Percentiles rank a stretch among this genome's conserved stretches.
Conservation (phyloP, 2,329 filamentous ascomycete genomes). For the Coniochaeta ligniaria region DNA sequence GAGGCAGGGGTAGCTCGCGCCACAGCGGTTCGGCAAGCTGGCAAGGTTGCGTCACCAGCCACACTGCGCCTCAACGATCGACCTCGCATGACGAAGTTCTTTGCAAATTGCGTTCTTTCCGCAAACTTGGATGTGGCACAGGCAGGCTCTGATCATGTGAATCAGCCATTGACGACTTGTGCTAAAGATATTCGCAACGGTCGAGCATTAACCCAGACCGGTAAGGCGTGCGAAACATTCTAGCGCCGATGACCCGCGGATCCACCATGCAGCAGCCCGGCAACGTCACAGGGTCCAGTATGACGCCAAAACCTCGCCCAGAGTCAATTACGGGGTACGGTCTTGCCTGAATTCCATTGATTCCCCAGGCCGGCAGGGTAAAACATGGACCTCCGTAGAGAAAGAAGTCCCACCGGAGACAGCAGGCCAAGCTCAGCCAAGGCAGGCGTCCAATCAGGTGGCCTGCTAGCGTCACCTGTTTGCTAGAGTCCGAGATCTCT, state of each 20-base stretch:
- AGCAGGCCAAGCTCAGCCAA: too few species aligned
- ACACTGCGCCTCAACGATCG: neutral
- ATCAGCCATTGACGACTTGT: neutral
- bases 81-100: neutral
- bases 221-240: neutral
- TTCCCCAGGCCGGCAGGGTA: neutral
- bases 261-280: neutral
- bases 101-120: slow-evolving; percentile 4
- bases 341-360: neutral
- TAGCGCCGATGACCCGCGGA: neutral
- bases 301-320: neutral
- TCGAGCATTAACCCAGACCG: neutral
- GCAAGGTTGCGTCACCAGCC: neutral
- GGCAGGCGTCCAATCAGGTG: too few species aligned
- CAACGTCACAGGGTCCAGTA: neutral
- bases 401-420: too few species aligned
- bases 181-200: neutral
- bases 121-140: neutral
- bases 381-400: too few species aligned
- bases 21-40: neutral
- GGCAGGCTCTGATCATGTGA: neutral
- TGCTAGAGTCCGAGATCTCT: too few species aligned
- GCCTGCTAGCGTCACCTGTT: too few species aligned
- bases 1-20: slow-evolving; percentile 5
- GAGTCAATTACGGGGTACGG: neutral